Evolutionary conservation across 148 eudicot species (phyloP).

Genomic region (Vaccinium macrocarpon): DNA sequence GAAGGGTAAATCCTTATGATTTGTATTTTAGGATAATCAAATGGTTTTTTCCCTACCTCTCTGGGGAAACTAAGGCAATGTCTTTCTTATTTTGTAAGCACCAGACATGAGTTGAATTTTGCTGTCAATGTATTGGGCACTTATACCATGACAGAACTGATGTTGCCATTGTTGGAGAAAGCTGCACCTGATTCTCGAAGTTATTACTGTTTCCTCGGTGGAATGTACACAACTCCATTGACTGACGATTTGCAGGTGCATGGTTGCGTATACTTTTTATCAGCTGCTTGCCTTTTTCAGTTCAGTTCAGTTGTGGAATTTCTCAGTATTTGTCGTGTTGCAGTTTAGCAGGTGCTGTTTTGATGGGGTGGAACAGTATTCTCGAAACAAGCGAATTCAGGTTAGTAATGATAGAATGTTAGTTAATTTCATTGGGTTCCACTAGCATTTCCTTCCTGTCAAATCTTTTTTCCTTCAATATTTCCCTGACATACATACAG

Average conservation of each 20-base stretch:
- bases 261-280: background rate
- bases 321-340: slow-evolving; percentile 21
- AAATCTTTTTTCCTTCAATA: background rate
- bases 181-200: slow-evolving; percentile 91
- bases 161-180: slow-evolving; percentile 82
- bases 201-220: slow-evolving; percentile 86
- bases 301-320: background rate
- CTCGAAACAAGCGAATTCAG: slow-evolving; percentile 93
- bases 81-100: background rate
- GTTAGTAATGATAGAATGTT: slow-evolving; percentile 28
- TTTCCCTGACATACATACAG: background rate
- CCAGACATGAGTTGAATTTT: slow-evolving; percentile 83
- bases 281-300: background rate
- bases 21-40: slow-evolving; percentile 2
- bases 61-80: slow-evolving; percentile 14
- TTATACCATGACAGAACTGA: slow-evolving; percentile 62
- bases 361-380: slow-evolving; percentile 72
- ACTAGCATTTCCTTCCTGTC: background rate
- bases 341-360: slow-evolving; percentile 62
- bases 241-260: slow-evolving; percentile 77
- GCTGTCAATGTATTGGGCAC: slow-evolving; percentile 92
- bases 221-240: slow-evolving; percentile 83
- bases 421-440: background rate
- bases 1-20: slow-evolving; percentile 56
- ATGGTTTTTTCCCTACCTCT: background rate